A percentile compares a stretch with the other conserved stretches of the same genome.
These are phyloP conservation scores for Talaromyces funiculosus DNA, from an alignment of 2,329 filamentous ascomycete genomes.

Conservation along the genomic window DNA sequence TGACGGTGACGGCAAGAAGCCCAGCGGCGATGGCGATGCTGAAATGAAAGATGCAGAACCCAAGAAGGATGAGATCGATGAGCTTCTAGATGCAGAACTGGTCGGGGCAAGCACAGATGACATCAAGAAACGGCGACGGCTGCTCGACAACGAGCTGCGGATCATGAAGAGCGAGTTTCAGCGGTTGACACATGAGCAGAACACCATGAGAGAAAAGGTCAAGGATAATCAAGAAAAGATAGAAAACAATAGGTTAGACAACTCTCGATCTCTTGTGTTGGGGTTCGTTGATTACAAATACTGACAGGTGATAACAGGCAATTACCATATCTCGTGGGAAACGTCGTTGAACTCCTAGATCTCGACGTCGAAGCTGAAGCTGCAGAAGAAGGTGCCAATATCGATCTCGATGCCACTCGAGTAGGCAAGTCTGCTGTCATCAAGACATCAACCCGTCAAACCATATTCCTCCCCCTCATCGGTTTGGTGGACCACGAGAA, in stretches of 20 bases:
- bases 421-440: constrained; percentile 98
- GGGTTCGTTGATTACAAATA: constrained; percentile 5
- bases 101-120: constrained; percentile 89
- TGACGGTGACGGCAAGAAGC: constrained; percentile 42
- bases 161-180: constrained; percentile 99
- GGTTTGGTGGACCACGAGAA: constrained; percentile 93
- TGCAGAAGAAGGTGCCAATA: constrained; percentile 95
- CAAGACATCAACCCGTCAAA: constrained; percentile 97
- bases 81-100: constrained; percentile 88
- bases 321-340: constrained; percentile 95
- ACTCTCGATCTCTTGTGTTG: constrained; percentile 18
- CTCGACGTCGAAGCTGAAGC: constrained; percentile 95
- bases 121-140: constrained; percentile 80
- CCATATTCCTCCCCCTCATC: constrained; percentile 95
- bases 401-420: constrained; percentile 91
- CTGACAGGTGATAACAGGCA: constrained; percentile 54
- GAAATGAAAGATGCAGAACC: constrained; percentile 83
- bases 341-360: constrained; percentile 94
- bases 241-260: constrained; percentile 86
- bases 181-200: constrained; percentile 89
- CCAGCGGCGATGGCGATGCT: constrained; percentile 63
- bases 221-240: constrained; percentile 99
- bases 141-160: constrained; percentile 94
- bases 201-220: constrained; percentile 95
- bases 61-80: constrained; percentile 63